Evolutionary conservation across 2,329 filamentous ascomycete species (phyloP), one percentile per base, ranked within the genome.

Genomic region (Xylaria sp.): DNA sequence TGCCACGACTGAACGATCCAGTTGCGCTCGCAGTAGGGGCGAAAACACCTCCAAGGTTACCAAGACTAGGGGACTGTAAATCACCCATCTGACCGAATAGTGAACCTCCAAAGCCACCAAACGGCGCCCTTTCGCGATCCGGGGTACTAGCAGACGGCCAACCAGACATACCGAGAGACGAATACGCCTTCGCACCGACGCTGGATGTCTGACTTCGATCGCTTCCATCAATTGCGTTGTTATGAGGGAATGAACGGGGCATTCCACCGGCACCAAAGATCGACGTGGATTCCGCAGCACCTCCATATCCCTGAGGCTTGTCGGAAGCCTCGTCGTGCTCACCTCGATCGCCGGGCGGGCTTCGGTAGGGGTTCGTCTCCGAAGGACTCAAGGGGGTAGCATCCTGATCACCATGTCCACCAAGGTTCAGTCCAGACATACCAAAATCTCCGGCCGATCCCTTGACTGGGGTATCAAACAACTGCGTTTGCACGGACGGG

Each of bases 191-290:
- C 49, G 89, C 85, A 10, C 91, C 90, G 16, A 88, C 89, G 70
- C 92, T 96, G 0, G 92, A 96, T 0, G 91, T 96, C 73, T 96
- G 92, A 72, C 92, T 97, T 18, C 93, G 88, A 71, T 97, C 93
- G 66, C 92, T 91, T 4, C 88, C 88, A 55, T 91, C 86, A 59
- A 80, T 77, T 44, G 77, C 73, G 64, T 83, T 82, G 64, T 83
- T 82, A 62, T 75, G 71, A 8, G 65, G 63, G 56, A 66, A 83
- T 82, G 59, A 75, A 78, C 66, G 76, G 78, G 66, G 73, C 71
- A 65, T 74, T 69, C 49, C 76, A 72, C 53, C 60, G 5, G 83
- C 23, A 30, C 23, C 76, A 70, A 77, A 69, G 65, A 77, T 72
- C 65, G 75, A 62, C 67, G 76, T 65, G 70, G 82, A 76, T 70